Conservation (phyloP, 176 grass and related monocot genomes). For the Poa annua region DNA sequence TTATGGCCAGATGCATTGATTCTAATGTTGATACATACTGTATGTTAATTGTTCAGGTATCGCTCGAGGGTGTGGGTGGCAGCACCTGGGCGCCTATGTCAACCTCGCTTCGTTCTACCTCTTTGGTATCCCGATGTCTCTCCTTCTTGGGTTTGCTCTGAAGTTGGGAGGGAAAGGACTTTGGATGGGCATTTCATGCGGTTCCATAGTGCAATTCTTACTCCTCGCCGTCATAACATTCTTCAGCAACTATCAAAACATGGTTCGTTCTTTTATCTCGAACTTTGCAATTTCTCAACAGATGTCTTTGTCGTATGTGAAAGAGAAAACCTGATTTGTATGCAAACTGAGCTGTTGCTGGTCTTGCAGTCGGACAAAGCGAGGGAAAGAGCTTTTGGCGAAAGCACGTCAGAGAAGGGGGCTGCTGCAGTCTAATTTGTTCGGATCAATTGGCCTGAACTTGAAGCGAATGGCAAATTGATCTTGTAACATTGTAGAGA, state of each 20-base stretch:
- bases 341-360: not conserved
- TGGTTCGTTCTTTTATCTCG: conserved; percentile 49
- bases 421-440: conserved; percentile 1
- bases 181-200: conserved; percentile 79
- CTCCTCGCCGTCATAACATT: conserved; percentile 63
- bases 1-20: not conserved
- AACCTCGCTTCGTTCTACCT: conserved; percentile 87
- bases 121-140: conserved; percentile 66
- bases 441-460: conserved; percentile 16
- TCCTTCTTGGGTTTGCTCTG: conserved; percentile 65
- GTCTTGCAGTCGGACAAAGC: conserved; percentile 55
- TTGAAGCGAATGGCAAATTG: not conserved
- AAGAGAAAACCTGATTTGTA: not conserved
- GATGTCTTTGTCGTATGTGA: not conserved
- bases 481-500: not conserved
- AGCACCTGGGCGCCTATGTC: conserved; percentile 86
- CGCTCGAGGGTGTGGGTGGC: conserved; percentile 87
- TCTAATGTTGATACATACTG: not conserved
- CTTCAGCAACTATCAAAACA: conserved; percentile 84
- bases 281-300: not conserved
- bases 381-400: conserved; percentile 56
- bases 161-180: conserved; percentile 77
- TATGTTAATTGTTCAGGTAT: conserved; percentile 50
- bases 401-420: conserved; percentile 40
- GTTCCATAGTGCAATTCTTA: conserved; percentile 62